A percentile compares a stretch with the other conserved stretches of the same genome.
phyloP scores from a whole-genome alignment of 1,284 basidiomycete species.

The Rugosomyces carneus region DNA sequence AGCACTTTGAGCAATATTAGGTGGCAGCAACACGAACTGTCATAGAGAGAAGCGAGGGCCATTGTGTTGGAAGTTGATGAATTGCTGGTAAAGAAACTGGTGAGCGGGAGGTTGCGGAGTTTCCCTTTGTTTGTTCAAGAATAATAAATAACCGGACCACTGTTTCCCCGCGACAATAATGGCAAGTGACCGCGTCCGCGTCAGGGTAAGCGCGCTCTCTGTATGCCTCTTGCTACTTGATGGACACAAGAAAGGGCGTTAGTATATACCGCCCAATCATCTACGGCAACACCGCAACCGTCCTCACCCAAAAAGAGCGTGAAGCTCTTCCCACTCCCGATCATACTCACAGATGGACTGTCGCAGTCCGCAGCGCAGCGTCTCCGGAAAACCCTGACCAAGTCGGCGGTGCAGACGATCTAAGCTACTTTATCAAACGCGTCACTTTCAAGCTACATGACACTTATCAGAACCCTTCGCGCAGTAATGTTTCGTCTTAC shows the following conservation, averaged over 20 bases:
- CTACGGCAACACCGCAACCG: conserved; percentile 91
- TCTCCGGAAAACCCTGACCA: conserved; percentile 56
- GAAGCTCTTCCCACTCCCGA: conserved; percentile 50
- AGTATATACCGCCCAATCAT: conserved; percentile 89
- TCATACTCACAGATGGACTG: conserved; percentile 97
- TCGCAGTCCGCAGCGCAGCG: conserved; percentile 82
- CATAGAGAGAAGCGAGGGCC: conserved; percentile 48
- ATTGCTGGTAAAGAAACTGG: too few relatives aligned
- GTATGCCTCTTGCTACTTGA: conserved; percentile 10
- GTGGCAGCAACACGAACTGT: conserved; percentile 28
- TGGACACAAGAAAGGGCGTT: conserved; percentile 57
- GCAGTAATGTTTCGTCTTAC: conserved; percentile 49
- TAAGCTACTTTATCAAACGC: conserved; percentile 86
- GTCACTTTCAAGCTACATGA: conserved; percentile 98
- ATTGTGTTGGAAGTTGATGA: conserved; percentile 35
- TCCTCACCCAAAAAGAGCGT: conserved; percentile 75
- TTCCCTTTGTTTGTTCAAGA: conserved; percentile 21
- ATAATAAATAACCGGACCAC: too few relatives aligned
- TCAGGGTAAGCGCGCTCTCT: conserved; percentile 47
- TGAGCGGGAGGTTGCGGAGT: conserved; percentile 35
- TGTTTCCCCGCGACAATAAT: conserved; percentile 27
- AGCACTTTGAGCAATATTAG: conserved; percentile 2
- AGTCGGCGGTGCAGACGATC: conserved; percentile 85
- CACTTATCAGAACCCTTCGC: conserved; percentile 86
- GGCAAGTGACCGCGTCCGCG: conserved; percentile 67